These are phyloP conservation scores for Penicillium sp. DNA, from an alignment of 2,329 filamentous ascomycete genomes.

Conservation along the genomic window DNA sequence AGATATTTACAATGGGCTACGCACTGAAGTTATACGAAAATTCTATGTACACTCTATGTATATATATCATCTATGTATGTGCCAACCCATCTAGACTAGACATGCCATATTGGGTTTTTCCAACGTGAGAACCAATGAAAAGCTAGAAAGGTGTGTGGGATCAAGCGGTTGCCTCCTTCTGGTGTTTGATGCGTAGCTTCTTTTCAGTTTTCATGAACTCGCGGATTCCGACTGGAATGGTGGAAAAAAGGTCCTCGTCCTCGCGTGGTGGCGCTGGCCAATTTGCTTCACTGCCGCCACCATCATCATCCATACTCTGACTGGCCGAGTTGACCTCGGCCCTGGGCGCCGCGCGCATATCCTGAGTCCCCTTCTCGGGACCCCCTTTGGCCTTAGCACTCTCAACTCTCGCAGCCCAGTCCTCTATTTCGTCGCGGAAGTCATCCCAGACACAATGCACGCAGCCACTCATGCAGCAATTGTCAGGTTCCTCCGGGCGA, in stretches of 20 bases:
- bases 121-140: no score
- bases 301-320: constrained; percentile 73
- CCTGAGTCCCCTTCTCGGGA: constrained; percentile 26
- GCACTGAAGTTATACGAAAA: constrained; percentile 9
- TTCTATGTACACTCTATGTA: constrained; percentile 16
- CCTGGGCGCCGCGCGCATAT: constrained; percentile 34
- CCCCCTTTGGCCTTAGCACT: constrained; percentile 54
- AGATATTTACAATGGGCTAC: no score
- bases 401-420: constrained; percentile 67
- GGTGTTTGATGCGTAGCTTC: constrained; percentile 73
- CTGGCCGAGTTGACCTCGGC: constrained; percentile 50
- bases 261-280: constrained; percentile 53
- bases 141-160: background rate
- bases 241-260: constrained; percentile 66
- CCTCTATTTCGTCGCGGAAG: constrained; percentile 87
- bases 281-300: constrained; percentile 68
- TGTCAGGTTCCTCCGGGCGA: constrained; percentile 83
- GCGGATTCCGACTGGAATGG: constrained; percentile 84
- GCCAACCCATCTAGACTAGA: constrained; percentile 8
- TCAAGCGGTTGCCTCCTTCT: constrained; percentile 43
- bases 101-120: no score
- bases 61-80: constrained; percentile 18
- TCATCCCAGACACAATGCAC: constrained; percentile 96
- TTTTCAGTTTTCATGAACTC: constrained; percentile 99
- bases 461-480: constrained; percentile 98